These are phyloP conservation scores for Pichia ethanolica DNA, from an alignment of 805 yeast species.

Conservation along the genomic window DNA sequence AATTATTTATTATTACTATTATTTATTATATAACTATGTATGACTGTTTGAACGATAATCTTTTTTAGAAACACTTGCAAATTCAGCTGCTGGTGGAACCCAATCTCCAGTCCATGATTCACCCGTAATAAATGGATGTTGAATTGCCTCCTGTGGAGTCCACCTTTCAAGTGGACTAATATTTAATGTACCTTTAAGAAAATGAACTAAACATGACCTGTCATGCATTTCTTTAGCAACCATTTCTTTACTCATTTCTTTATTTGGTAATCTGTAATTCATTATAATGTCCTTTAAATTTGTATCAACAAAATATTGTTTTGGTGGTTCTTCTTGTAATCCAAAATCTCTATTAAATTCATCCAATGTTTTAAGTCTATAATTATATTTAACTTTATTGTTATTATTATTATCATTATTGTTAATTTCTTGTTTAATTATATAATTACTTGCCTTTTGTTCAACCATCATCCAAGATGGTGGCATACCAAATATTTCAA, in stretches of 20 bases:
- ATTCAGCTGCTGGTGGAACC: conserved; percentile 36
- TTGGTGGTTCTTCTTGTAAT: conserved; percentile 65
- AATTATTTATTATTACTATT: too few species aligned
- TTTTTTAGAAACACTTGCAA: background rate
- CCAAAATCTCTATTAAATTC: conserved; percentile 46
- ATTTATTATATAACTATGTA: background rate
- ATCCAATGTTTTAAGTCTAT: conserved; percentile 33
- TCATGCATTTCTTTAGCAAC: conserved; percentile 68
- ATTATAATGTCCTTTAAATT: conserved; percentile 65
- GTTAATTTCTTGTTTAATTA: conserved; percentile 23
- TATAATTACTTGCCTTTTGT: conserved; percentile 65
- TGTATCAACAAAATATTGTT: conserved; percentile 66
- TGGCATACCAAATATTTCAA: conserved; percentile 76
- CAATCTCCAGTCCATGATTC: conserved; percentile 45
- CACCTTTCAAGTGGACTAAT: conserved; percentile 90
- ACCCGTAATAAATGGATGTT: conserved; percentile 83
- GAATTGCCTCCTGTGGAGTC: conserved; percentile 92
- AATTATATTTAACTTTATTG: conserved; percentile 27
- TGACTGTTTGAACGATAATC: background rate
- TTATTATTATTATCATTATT: conserved; percentile 15
- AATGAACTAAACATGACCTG: conserved; percentile 66
- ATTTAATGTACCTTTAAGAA: conserved; percentile 68
- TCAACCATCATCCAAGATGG: conserved; percentile 98
- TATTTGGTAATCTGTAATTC: conserved; percentile 63
- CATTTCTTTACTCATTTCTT: conserved; percentile 44